A percentile compares a stretch with the other conserved stretches of the same genome.
phyloP scores from a whole-genome alignment of 2,329 filamentous ascomycete genomes.

The Pezicula radicicola region DNA sequence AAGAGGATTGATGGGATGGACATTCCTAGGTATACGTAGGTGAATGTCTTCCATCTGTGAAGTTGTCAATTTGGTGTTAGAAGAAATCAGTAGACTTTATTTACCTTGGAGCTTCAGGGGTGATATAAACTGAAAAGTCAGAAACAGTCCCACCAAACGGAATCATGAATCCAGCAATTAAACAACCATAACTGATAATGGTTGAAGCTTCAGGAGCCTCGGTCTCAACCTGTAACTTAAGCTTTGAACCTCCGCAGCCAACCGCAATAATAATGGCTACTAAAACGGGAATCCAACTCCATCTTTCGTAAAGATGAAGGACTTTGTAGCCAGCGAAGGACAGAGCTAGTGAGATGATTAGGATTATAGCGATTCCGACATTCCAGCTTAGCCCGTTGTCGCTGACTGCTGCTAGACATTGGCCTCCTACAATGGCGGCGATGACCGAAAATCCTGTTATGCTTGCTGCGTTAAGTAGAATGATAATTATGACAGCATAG shows the following conservation, averaged over 20 bases:
- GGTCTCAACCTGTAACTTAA: slow-evolving; percentile 43
- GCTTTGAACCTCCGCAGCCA: slow-evolving; percentile 48
- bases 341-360: slow-evolving; percentile 52
- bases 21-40: slow-evolving; percentile 55
- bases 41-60: slow-evolving; percentile 33
- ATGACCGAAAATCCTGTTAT: slow-evolving; percentile 62
- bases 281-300: slow-evolving; percentile 53
- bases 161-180: slow-evolving; percentile 61
- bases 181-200: slow-evolving; percentile 55
- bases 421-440: slow-evolving; percentile 57
- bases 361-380: slow-evolving; percentile 60
- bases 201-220: slow-evolving; percentile 38
- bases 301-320: slow-evolving; percentile 56
- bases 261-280: slow-evolving; percentile 52
- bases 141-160: slow-evolving; percentile 58
- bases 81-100: neutral
- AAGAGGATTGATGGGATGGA: slow-evolving; percentile 52
- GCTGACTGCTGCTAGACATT: slow-evolving; percentile 53
- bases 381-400: slow-evolving; percentile 45
- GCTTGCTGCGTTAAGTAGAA: slow-evolving; percentile 60
- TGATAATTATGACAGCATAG: slow-evolving; percentile 56
- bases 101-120: slow-evolving; percentile 50
- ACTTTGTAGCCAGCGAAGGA: slow-evolving; percentile 59
- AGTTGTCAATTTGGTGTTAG: neutral
- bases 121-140: slow-evolving; percentile 60